These are phyloP conservation scores for Xerophyta viscosa DNA, from an alignment of 106 monocot species.

Conservation along the genomic window DNA sequence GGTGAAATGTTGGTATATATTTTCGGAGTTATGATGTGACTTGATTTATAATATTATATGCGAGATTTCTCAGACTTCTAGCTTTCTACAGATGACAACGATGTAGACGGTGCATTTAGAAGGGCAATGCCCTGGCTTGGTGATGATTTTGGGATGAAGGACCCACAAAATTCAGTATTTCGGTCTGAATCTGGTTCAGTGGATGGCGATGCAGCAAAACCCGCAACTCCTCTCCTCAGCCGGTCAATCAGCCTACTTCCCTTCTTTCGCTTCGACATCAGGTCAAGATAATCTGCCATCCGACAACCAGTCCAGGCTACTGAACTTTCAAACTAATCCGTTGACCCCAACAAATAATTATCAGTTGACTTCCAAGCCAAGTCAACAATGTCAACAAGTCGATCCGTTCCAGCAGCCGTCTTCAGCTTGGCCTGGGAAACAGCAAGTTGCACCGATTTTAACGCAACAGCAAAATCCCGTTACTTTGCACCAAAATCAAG, in stretches of 20 bases:
- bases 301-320: conserved; percentile 36
- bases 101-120: conserved; percentile 54
- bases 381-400: conserved; percentile 30
- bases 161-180: conserved; percentile 42
- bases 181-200: conserved; percentile 74
- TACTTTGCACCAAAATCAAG: conserved; percentile 3
- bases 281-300: conserved; percentile 14
- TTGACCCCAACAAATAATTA: conserved; percentile 26
- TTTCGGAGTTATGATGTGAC: no score
- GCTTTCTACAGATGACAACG: conserved; percentile 33
- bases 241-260: conserved; percentile 31
- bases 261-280: conserved; percentile 28
- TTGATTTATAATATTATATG: no score
- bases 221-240: conserved; percentile 33
- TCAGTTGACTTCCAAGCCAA: conserved; percentile 30
- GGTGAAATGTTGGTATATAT: no score
- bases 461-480: not conserved
- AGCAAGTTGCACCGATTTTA: conserved; percentile 18
- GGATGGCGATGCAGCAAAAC: conserved; percentile 88
- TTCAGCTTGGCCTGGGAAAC: conserved; percentile 14
- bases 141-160: conserved; percentile 59
- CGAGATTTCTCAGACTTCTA: not conserved
- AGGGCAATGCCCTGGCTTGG: conserved; percentile 67
- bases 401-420: conserved; percentile 35
- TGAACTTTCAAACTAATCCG: conserved; percentile 50